Base-by-base conservation (phyloP, 2,329 filamentous ascomycete species). In the Epichloe baconii region DNA sequence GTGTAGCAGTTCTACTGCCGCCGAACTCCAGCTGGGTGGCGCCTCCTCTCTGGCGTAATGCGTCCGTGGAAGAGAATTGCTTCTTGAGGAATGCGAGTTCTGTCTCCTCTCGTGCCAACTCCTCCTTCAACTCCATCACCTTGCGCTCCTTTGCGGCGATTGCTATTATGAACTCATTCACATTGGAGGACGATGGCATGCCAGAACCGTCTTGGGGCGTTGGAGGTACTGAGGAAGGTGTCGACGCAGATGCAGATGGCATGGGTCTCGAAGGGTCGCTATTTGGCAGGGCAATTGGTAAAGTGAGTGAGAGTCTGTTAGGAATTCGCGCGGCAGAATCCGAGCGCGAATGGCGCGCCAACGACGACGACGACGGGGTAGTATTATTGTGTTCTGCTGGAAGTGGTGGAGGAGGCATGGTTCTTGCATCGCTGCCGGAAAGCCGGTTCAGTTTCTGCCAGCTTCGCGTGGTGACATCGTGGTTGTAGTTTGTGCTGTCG, bases 91-190 rank as follows among this genome's bases (percentile, higher is more conserved):
- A 78, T 45, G 74, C 72, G 41, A 98, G 73, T 45, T 95, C 86
- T 12, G 73, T 70, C 64, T 98, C 91, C 5, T 93, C 91, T 53
- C 83, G 83, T 23, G 74, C 71, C n/a, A 98, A 73, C 66, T 97
- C 91, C 66, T 98, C 93, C 53, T 83, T 85, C 49, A 98, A 73
- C 68, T 97, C 93, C 52, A 98, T 71, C 2, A 98, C 91, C 57
- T 82, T 83, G 52, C 93, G 79, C 70, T 98, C 93, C 69, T 97
- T 90, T 14, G 88, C 83, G 44, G 93, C 93, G 60, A 98, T 85
- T 52, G 90, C 86, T 54, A 88, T 90, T 57, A 98, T 82, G 61
- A 96, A 86, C 48, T 83, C 75, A 60, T 76, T 78, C 48, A 79
- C 72, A 54, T 83, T 80, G 38, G 71, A 67, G 1, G 76, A 76